phyloP scores from a whole-genome alignment of 805 yeast genomes.

The Sporopachydermia quercuum region DNA sequence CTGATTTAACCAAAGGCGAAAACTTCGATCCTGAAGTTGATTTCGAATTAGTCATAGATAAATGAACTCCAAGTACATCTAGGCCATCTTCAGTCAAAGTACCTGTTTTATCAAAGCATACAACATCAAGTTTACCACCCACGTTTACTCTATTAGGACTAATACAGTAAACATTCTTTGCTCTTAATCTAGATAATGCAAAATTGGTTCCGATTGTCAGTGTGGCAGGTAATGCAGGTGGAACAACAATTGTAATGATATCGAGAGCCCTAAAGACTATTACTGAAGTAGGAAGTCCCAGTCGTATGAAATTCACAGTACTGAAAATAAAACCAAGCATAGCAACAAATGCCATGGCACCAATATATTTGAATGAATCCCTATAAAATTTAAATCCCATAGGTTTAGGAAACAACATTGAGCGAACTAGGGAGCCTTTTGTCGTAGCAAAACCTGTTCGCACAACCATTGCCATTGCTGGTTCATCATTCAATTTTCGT shows the following conservation, averaged over 20 bases:
- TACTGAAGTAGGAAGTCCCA: slow-evolving; percentile 53
- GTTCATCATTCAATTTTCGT: slow-evolving; percentile 53
- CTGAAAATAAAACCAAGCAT: slow-evolving; percentile 70
- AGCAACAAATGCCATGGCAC: slow-evolving; percentile 84
- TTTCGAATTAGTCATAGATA: slow-evolving; percentile 6
- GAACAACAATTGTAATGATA: slow-evolving; percentile 90
- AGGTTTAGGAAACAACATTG: slow-evolving; percentile 95
- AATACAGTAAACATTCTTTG: slow-evolving; percentile 66
- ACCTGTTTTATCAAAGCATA: slow-evolving; percentile 95
- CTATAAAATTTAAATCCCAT: slow-evolving; percentile 83
- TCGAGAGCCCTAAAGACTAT: slow-evolving; percentile 86
- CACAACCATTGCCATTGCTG: slow-evolving; percentile 76
- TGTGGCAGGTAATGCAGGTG: slow-evolving; percentile 98
- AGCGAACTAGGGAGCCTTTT: slow-evolving; percentile 83
- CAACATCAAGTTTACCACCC: slow-evolving; percentile 85
- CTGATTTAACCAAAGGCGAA: slow-evolving; percentile 4
- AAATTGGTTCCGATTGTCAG: slow-evolving; percentile 92
- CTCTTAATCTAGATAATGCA: slow-evolving; percentile 64
- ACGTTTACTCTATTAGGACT: slow-evolving; percentile 90
- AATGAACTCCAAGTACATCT: slow-evolving; percentile 61
- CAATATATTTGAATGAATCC: slow-evolving; percentile 92
- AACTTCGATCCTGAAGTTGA: slow-evolving; percentile 16
- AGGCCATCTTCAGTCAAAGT: slow-evolving; percentile 94
- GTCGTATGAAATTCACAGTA: slow-evolving; percentile 62
- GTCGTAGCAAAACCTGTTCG: slow-evolving; percentile 92